phyloP scores from a whole-genome alignment of 2,329 filamentous ascomycete genomes.

The Fusarium albosuccineum region DNA sequence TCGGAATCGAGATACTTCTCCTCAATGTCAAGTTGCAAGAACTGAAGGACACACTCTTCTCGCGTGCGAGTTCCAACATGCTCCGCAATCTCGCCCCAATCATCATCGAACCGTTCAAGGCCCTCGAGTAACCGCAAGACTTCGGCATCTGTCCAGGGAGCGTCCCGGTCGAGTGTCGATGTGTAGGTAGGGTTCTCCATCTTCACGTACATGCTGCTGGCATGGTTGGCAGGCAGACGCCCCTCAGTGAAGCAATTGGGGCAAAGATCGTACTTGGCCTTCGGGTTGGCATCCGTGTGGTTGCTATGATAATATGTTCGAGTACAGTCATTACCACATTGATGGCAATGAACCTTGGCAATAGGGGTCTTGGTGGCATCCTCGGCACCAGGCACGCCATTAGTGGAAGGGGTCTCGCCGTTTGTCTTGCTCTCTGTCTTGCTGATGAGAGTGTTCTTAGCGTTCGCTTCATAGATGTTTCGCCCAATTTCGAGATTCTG shows the following conservation, averaged over 20 bases:
- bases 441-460: slow-evolving; percentile 79
- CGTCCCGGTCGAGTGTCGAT: slow-evolving; percentile 82
- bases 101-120: slow-evolving; percentile 92
- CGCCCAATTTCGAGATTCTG: slow-evolving; percentile 93
- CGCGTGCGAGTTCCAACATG: slow-evolving; percentile 92
- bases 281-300: slow-evolving; percentile 69
- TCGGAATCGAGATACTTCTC: slow-evolving; percentile 95
- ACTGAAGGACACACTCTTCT: slow-evolving; percentile 97
- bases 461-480: slow-evolving; percentile 94
- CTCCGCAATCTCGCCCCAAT: slow-evolving; percentile 93
- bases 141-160: slow-evolving; percentile 92
- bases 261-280: slow-evolving; percentile 88
- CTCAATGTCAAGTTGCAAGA: slow-evolving; percentile 95
- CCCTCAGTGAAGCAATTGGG: slow-evolving; percentile 90
- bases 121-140: slow-evolving; percentile 90
- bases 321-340: slow-evolving; percentile 91
- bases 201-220: slow-evolving; percentile 85
- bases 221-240: slow-evolving; percentile 83
- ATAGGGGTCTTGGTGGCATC: slow-evolving; percentile 75
- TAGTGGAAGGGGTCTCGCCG: slow-evolving; percentile 76
- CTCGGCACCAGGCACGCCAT: slow-evolving; percentile 71
- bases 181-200: slow-evolving; percentile 90
- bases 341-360: slow-evolving; percentile 84
- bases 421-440: slow-evolving; percentile 80
- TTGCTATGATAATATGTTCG: slow-evolving; percentile 71